phyloP scores from a whole-genome alignment of 176 grass and related monocot species.

The Tillandsia fasciculata region DNA sequence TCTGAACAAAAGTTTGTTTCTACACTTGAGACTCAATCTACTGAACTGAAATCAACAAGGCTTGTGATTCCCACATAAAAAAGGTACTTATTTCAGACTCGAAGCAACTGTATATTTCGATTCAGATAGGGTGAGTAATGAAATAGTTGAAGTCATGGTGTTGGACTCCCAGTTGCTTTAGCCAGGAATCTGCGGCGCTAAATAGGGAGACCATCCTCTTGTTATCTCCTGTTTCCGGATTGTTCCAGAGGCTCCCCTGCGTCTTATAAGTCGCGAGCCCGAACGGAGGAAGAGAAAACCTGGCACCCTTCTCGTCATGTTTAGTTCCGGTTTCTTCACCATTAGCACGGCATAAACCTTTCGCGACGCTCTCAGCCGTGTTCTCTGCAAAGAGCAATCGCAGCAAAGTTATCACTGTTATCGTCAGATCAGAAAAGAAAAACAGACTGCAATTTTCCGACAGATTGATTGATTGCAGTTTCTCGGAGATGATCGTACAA shows the following conservation, averaged over 20 bases:
- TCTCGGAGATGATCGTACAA: too few relatives aligned
- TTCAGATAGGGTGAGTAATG: constrained; percentile 30
- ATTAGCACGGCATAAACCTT: neutral
- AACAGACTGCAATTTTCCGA: too few relatives aligned
- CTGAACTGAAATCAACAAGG: neutral
- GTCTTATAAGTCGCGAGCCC: constrained; percentile 60
- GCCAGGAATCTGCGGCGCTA: constrained; percentile 56
- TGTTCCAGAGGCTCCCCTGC: constrained; percentile 65
- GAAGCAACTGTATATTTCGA: neutral
- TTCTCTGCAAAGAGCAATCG: too few relatives aligned
- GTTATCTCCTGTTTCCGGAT: constrained; percentile 52
- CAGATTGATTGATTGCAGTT: too few relatives aligned
- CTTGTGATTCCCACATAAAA: neutral
- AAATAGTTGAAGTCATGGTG: constrained; percentile 96
- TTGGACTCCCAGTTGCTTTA: constrained; percentile 59
- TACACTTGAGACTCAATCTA: too few relatives aligned
- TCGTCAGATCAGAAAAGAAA: too few relatives aligned
- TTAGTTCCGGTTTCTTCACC: constrained; percentile 30
- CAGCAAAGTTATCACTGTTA: too few relatives aligned
- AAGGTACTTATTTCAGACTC: neutral
- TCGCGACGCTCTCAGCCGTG: neutral
- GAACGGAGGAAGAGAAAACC: constrained; percentile 50
- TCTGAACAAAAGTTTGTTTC: too few relatives aligned
- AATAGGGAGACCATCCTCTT: constrained; percentile 44
- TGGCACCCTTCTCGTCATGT: constrained; percentile 26